A percentile compares a stretch with the other conserved stretches of the same genome.
Conservation (phyloP, 768 basidiomycete genomes). For the Russula foetens region DNA sequence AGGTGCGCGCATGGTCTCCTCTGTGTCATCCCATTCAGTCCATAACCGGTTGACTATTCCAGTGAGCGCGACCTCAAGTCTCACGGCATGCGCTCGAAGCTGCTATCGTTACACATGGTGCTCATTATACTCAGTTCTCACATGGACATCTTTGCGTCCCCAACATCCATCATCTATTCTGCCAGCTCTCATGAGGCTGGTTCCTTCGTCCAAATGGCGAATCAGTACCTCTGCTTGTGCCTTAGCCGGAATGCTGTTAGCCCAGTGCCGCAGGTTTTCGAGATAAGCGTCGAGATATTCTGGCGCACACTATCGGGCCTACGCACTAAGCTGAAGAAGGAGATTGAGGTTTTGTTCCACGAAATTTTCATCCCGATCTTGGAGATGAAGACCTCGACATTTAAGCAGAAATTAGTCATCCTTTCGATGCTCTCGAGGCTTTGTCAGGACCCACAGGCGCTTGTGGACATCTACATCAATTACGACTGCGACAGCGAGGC, state of each 20-base stretch:
- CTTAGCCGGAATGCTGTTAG: slow-evolving; percentile 94
- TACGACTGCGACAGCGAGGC: slow-evolving; percentile 97
- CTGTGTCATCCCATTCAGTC: background rate
- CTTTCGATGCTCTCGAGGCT: slow-evolving; percentile 80
- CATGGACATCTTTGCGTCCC: slow-evolving; percentile 83
- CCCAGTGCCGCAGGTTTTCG: slow-evolving; percentile 93
- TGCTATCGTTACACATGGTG: slow-evolving; percentile 90
- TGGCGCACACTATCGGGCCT: slow-evolving; percentile 93
- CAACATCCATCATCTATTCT: slow-evolving; percentile 85
- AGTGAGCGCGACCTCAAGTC: slow-evolving; percentile 96
- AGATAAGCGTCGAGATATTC: slow-evolving; percentile 96
- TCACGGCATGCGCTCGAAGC: slow-evolving; percentile 94
- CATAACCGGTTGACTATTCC: slow-evolving; percentile 18
- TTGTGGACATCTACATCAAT: slow-evolving; percentile 98
- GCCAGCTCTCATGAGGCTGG: slow-evolving; percentile 82
- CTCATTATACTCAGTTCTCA: slow-evolving; percentile 88
- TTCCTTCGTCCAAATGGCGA: slow-evolving; percentile 86
- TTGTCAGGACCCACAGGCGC: slow-evolving; percentile 93
- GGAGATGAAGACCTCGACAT: slow-evolving; percentile 94
- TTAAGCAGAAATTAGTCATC: slow-evolving; percentile 92
- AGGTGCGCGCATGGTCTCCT: slow-evolving; percentile 44
- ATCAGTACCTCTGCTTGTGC: slow-evolving; percentile 90
- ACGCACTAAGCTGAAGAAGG: slow-evolving; percentile 98
- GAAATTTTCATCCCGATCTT: slow-evolving; percentile 98
- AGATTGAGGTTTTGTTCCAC: slow-evolving; percentile 96